Evolutionary conservation across 768 basidiomycete species (phyloP), one percentile per base, ranked within the genome.

Genomic region (Rickenella mellea): DNA sequence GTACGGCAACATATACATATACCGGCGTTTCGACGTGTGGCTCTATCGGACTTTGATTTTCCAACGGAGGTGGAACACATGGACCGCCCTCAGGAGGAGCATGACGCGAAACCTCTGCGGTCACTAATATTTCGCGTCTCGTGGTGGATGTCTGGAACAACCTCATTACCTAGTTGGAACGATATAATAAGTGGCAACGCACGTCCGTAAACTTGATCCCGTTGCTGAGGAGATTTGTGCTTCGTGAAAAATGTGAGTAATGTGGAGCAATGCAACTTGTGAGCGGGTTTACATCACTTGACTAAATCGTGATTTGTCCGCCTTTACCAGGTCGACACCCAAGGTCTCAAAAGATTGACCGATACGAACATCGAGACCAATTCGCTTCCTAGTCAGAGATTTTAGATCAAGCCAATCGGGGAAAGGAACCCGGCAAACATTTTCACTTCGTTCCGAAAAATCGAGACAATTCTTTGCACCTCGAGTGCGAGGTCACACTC

Each of bases 381-480:
- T 66, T 11, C 55, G 46, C 33, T 64, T 65, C 56, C 56, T 54
- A 17, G 19, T 8, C 15, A 10, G 11, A 44, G 39, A 31, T 44
- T 5, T 37, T 6, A 41, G 8, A 15, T 22, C 19, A 41, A 20
- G 21, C n/a, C 29, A 40, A 20, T 6, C n/a, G n/a, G n/a, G n/a
- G n/a, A n/a, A n/a, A 40, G n/a, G 5, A 38, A n/a, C 4, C 21
- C 14, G 6, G 25, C 44, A 25, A 40, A 54, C 47, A 62, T 59
- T 28, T 59, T 50, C 11, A 64, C 56, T 46, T 66, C 65, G 40
- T 62, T 61, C 15, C 57, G 51, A 47, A 66, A 64, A 29, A 65
- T 60, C 3, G 58, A 56, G 10, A 63, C 40, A 24, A 64, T 55
- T 35, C 61, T 57, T 40, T 59, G 50, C 5, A 62, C 55, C 40